Evolutionary conservation across 1,139 yeast species (phyloP).

Genomic region (Arxiozyma heterogenica): DNA sequence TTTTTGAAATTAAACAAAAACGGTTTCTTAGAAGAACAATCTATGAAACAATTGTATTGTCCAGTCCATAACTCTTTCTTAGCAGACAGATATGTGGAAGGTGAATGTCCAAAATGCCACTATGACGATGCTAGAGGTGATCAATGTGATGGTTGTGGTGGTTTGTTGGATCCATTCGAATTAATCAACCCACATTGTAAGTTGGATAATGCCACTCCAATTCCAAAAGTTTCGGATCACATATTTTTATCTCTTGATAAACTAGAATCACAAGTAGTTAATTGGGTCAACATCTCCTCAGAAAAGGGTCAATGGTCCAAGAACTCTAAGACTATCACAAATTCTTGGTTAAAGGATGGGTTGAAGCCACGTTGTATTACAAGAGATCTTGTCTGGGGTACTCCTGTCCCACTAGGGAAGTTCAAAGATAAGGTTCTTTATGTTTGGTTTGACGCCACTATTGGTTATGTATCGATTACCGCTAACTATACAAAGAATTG

Average conservation of each 20-base stretch:
- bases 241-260: slow-evolving; percentile 76
- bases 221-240: slow-evolving; percentile 74
- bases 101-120: slow-evolving; percentile 89
- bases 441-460: slow-evolving; percentile 98
- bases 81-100: slow-evolving; percentile 96
- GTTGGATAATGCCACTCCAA: slow-evolving; percentile 74
- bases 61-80: slow-evolving; percentile 80
- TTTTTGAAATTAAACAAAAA: slow-evolving; percentile 66
- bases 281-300: slow-evolving; percentile 65
- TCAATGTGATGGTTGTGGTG: slow-evolving; percentile 97
- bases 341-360: slow-evolving; percentile 91
- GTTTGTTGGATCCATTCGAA: slow-evolving; percentile 81
- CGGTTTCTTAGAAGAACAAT: slow-evolving; percentile 73
- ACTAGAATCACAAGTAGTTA: slow-evolving; percentile 61
- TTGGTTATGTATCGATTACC: slow-evolving; percentile 92
- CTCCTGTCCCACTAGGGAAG: slow-evolving; percentile 84
- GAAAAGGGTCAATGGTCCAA: slow-evolving; percentile 81
- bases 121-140: slow-evolving; percentile 98
- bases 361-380: slow-evolving; percentile 92
- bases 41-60: slow-evolving; percentile 86
- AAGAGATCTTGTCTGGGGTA: slow-evolving; percentile 96
- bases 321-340: slow-evolving; percentile 78
- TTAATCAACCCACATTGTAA: slow-evolving; percentile 92
- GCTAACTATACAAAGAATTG: slow-evolving; percentile 81
- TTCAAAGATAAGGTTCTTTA: slow-evolving; percentile 83